A percentile compares a stretch with the other conserved stretches of the same genome.
Conservation (phyloP, 352 stramenopile species). For the Thalassiosira hispida region DNA sequence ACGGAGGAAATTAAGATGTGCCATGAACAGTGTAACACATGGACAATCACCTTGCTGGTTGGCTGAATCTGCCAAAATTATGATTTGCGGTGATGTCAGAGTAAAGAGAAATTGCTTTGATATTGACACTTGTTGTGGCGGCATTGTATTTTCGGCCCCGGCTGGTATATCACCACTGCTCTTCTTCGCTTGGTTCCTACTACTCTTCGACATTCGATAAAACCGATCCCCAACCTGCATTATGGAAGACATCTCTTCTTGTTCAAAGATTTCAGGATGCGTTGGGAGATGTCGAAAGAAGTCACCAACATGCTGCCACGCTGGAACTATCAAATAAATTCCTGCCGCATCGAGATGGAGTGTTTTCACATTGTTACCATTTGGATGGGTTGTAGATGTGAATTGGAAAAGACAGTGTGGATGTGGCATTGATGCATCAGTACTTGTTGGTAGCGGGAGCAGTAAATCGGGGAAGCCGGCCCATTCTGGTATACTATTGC, state of each 20-base stretch:
- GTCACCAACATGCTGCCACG: conserved; percentile 56
- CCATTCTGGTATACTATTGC: conserved; percentile 24
- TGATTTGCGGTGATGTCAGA: conserved; percentile 64
- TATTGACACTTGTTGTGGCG: conserved; percentile 1
- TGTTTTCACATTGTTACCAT: conserved; percentile 70
- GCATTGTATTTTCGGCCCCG: conserved; percentile 2
- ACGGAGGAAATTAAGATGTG: conserved; percentile 65
- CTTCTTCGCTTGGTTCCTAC: conserved; percentile 2
- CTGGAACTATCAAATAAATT: conserved; percentile 73
- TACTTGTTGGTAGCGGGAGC: conserved; percentile 24
- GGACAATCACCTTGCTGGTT: conserved; percentile 6
- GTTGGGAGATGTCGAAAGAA: conserved; percentile 69
- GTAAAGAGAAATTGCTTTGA: conserved; percentile 67
- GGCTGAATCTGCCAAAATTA: conserved; percentile 55
- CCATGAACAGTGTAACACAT: conserved; percentile 39
- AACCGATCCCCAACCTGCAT: conserved; percentile 78
- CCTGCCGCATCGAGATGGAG: conserved; percentile 63
- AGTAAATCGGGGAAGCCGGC: conserved; percentile 52
- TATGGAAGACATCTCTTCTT: conserved; percentile 50
- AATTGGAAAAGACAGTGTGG: conserved; percentile 60
- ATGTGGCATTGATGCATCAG: conserved; percentile 3
- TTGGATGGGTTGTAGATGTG: conserved; percentile 64
- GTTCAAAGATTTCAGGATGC: conserved; percentile 56
- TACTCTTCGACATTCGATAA: conserved; percentile 49
- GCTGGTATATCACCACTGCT: neutral